phyloP scores from a whole-genome alignment of 176 grass and related monocot genomes.

The Rhynchospora breviuscula region DNA sequence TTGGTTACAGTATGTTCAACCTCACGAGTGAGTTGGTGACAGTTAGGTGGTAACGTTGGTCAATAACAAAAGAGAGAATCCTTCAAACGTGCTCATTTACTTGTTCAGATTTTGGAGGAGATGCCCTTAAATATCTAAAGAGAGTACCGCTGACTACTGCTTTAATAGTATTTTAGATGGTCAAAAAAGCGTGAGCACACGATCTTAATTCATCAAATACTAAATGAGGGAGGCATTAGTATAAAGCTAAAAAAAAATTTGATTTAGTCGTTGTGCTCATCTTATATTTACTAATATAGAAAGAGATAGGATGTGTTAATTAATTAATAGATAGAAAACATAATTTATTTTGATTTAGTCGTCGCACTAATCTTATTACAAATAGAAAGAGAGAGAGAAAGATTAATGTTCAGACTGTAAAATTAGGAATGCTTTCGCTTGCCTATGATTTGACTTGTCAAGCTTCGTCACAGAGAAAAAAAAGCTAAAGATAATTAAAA shows the following conservation, averaged over 20 bases:
- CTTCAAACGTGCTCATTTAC: conserved; percentile 11
- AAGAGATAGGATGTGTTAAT: background rate
- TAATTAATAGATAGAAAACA: background rate
- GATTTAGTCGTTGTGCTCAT: background rate
- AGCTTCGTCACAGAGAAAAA: no score
- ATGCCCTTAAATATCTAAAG: background rate
- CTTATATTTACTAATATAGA: background rate
- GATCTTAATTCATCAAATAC: background rate
- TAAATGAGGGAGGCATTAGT: background rate
- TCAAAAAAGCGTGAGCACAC: conserved; percentile 16
- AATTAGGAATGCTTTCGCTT: no score
- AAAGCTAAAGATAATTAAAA: no score
- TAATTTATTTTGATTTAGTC: no score
- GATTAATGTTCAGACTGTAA: no score
- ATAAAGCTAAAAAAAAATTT: background rate
- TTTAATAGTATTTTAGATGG: background rate
- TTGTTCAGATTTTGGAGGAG: background rate
- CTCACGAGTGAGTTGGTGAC: background rate
- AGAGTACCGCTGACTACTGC: background rate
- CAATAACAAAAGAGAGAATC: background rate
- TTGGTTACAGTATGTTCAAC: no score
- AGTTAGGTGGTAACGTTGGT: background rate
- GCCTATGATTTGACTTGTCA: no score
- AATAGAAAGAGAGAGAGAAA: no score
- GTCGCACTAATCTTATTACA: no score